Conservation (phyloP, 352 stramenopile species). For the Pythium vanterpoolii region DNA sequence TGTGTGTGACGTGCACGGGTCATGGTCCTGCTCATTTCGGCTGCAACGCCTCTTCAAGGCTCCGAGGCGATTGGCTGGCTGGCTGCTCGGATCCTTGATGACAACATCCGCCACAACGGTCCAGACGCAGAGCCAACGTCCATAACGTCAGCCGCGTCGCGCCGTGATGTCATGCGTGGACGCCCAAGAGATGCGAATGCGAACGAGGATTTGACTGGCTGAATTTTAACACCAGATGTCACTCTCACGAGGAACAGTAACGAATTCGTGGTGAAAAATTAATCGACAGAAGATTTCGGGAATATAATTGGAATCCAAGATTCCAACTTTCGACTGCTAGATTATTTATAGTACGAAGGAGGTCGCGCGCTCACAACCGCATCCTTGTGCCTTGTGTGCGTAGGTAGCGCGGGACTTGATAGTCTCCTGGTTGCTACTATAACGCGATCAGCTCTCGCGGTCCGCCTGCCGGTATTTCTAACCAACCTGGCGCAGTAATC, state of each 20-base stretch:
- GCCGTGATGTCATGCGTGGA: conserved; percentile 51
- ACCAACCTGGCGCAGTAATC: no score
- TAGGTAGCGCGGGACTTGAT: no score
- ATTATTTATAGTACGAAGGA: no score
- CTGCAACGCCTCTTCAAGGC: background rate
- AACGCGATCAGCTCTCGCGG: no score
- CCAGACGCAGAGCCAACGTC: background rate
- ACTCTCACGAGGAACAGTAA: conserved; percentile 4
- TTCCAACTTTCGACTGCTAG: no score
- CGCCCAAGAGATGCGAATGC: background rate
- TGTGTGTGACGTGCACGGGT: conserved; percentile 11
- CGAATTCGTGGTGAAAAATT: no score
- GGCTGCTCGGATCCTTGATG: background rate
- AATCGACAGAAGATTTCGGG: no score
- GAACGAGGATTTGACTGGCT: conserved; percentile 11
- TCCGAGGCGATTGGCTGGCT: conserved; percentile 12
- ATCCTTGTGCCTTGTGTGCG: no score
- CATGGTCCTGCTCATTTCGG: background rate
- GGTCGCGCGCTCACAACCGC: no score
- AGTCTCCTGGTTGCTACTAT: no score
- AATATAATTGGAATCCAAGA: background rate
- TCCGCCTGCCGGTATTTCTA: no score
- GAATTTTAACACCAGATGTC: background rate
- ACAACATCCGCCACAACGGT: conserved; percentile 9
- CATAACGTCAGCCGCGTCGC: conserved; percentile 32